A percentile compares a stretch with the other conserved stretches of the same genome.
These are phyloP conservation scores for Eutrema yunnanense DNA, from an alignment of 345 rosid species.

Conservation along the genomic window DNA sequence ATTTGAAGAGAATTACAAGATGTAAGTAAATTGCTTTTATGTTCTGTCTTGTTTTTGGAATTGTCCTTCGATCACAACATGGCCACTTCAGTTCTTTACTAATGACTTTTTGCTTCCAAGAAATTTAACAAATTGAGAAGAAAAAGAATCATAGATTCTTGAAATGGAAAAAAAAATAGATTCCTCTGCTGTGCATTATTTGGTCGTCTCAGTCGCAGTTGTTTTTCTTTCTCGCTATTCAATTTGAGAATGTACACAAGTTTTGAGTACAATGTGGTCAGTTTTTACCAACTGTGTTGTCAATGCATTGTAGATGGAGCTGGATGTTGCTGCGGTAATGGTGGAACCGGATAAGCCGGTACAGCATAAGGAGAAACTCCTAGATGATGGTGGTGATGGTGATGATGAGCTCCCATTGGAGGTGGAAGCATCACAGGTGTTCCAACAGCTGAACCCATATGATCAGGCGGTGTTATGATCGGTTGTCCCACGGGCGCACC, in stretches of 20 bases:
- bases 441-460: conserved; percentile 73
- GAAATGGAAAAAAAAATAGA: background rate
- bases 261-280: conserved; percentile 18
- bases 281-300: conserved; percentile 23
- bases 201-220: background rate
- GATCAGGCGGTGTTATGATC: conserved; percentile 51
- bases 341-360: conserved; percentile 69
- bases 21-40: no score
- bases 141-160: no score
- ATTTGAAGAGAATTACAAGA: no score
- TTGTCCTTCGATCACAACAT: no score
- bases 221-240: background rate
- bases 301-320: conserved; percentile 55
- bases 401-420: conserved; percentile 35
- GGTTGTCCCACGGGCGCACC: conserved; percentile 69
- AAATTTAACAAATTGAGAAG: no score
- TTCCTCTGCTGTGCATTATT: conserved; percentile 18
- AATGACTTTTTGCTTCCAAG: no score
- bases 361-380: conserved; percentile 48
- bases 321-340: conserved; percentile 49
- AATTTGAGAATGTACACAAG: conserved; percentile 21
- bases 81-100: no score
- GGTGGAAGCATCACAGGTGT: conserved; percentile 94
- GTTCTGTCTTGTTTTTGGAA: no score
- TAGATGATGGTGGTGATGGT: conserved; percentile 46